Evolutionary conservation across 768 basidiomycete species (phyloP), one percentile per base, ranked within the genome.

Genomic region (Psilocybe cubensis): DNA sequence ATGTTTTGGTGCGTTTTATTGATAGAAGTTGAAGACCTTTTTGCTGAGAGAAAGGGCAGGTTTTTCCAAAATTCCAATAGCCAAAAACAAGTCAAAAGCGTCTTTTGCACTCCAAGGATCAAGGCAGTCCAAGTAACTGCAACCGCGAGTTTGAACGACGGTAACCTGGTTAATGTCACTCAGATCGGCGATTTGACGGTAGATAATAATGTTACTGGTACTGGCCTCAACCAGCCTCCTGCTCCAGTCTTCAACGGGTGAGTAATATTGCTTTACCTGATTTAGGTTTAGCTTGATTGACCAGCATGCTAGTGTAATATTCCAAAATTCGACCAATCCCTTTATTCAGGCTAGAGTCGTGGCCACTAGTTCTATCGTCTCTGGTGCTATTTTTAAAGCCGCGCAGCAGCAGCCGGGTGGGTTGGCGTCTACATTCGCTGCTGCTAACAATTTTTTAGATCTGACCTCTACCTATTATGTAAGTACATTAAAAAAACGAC

Each of bases 161-260:
- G 73, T 20, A 68, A 72, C 0, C 72, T 86, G 38, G 69, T 66
- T 14, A 64, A 70, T 21, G 82, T 84, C 11, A 68, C 63, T 5
- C 50, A 59, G 17, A 35, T 28, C 68, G 38, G 67, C 10, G 65
- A 66, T n/a, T 71, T 71, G 17, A 59, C 69, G 2, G 61, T 68
- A 3, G 57, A 73, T 18, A 86, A 85, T 54, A 87, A 85, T 57
- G 78, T 87, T 18, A 81, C 83, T 12, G 82, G 59, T 2, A 59
- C 54, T 12, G 82, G 59, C 8, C 59, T 43, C 40, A 28, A 61
- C 10, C 76, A 77, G 9, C 66, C 79, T 40, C 67, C 74, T 40
- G 81, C 81, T n/a, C 70, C 66, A 42, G 74, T 82, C 3, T 87
- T 78, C 67, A 90, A 90, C 60, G 87, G 83, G 88, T 85, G 57